Percentiles rank a stretch among this genome's conserved stretches.
Conservation (phyloP, 805 yeast genomes). For the Candida michaelii region DNA sequence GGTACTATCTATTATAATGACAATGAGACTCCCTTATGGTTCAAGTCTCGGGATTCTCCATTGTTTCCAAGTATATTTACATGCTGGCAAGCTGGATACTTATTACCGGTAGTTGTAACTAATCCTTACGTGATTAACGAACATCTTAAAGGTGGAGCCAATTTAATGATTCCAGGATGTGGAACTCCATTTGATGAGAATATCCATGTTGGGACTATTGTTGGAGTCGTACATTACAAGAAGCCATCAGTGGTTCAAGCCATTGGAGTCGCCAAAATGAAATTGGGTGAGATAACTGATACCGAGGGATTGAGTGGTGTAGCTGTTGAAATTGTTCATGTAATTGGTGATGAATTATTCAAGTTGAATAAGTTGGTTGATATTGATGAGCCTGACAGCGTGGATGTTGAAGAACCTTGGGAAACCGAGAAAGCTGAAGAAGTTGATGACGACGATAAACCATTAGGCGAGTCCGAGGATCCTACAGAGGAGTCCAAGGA, state of each 20-base stretch:
- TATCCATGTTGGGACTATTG: constrained; percentile 54
- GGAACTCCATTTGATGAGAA: constrained; percentile 56
- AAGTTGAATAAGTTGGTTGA: constrained; percentile 48
- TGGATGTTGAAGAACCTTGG: constrained; percentile 40
- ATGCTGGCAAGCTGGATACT: constrained; percentile 64
- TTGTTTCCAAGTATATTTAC: constrained; percentile 72
- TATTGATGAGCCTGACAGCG: constrained; percentile 27
- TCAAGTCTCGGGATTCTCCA: constrained; percentile 55
- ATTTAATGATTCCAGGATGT: constrained; percentile 75
- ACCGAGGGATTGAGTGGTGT: constrained; percentile 69
- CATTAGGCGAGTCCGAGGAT: not conserved
- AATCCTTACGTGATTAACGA: constrained; percentile 67
- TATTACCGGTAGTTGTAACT: constrained; percentile 69
- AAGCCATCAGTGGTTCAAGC: constrained; percentile 68
- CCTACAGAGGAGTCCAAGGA: not conserved
- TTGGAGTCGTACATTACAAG: constrained; percentile 65
- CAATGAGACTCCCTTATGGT: constrained; percentile 70
- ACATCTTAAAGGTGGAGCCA: constrained; percentile 74
- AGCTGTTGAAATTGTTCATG: constrained; percentile 74
- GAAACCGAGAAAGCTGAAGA: too few relatives aligned
- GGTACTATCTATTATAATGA: constrained; percentile 70
- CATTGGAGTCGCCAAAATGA: constrained; percentile 60
- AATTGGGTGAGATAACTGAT: constrained; percentile 43
- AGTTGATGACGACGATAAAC: too few relatives aligned
- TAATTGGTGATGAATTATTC: constrained; percentile 63